These are phyloP conservation scores for Triangularia setosa DNA, from an alignment of 2,329 filamentous ascomycete species.

Conservation along the genomic window DNA sequence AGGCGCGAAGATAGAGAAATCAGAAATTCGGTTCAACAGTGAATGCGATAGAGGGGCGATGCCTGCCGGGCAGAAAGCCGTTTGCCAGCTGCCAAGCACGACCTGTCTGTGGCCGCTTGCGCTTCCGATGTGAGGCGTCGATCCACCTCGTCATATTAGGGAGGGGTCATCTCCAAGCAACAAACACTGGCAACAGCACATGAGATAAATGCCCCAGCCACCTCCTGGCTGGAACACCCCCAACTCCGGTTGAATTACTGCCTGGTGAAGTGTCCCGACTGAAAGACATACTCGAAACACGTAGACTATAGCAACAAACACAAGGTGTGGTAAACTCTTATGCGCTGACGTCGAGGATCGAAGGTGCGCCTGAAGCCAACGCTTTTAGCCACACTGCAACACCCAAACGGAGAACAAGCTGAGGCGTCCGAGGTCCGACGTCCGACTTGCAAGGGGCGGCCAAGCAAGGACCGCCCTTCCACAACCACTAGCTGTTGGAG, in stretches of 20 bases:
- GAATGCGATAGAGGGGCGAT: not conserved
- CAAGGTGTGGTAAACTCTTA: constrained; percentile 28
- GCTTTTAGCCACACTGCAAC: constrained; percentile 23
- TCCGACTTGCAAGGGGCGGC: not conserved
- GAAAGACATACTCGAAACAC: constrained; percentile 18
- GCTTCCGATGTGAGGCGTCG: not conserved
- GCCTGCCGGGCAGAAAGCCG: not conserved
- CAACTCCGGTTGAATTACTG: constrained; percentile 19
- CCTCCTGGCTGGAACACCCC: constrained; percentile 12
- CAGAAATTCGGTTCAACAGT: not conserved
- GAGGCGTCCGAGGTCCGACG: not conserved
- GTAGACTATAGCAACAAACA: constrained; percentile 3
- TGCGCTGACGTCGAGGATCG: constrained; percentile 46
- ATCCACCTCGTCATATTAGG: not conserved
- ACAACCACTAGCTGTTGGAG: not conserved
- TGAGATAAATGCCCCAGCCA: constrained; percentile 16
- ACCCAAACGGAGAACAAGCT: constrained; percentile 1
- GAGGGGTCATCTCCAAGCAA: constrained; percentile 1
- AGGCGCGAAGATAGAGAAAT: not conserved
- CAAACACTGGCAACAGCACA: not conserved
- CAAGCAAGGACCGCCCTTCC: constrained; percentile 12
- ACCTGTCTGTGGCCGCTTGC: not conserved
- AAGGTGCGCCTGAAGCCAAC: constrained; percentile 35
- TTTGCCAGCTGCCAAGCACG: not conserved
- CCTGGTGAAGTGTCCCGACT: constrained; percentile 7